Evolutionary conservation across 2,329 filamentous ascomycete species (phyloP), one percentile per base, ranked within the genome.

Genomic region (Cladobotryum mycophilum): DNA sequence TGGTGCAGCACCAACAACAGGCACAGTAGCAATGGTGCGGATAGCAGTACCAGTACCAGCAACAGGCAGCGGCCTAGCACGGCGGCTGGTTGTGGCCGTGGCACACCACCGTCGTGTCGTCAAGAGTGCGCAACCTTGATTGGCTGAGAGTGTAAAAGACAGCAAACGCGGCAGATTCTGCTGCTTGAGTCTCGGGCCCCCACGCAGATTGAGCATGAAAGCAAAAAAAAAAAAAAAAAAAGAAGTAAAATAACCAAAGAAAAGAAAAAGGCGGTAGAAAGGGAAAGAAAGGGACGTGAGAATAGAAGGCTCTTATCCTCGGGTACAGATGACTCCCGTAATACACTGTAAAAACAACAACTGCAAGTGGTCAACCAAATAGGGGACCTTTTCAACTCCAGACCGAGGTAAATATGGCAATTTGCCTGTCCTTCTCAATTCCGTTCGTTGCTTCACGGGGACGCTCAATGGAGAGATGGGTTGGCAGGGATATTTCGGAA

Each of bases 151-250:
- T 8, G 25, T 8, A 30, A 30, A 30, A 30, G 25, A 30, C 45
- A 43, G 37, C 44, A 42, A 47, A 43, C 46, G 34, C 37, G 47
- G 55, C 52, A 55, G 50, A 50, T 38, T 42, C 35, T 47, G 57
- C 48, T 37, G 52, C 44, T 40, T 48, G 35, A 48, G 47, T 36
- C 40, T 38, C 40, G 45, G 36, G 30, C 42, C 35, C 40, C 25
- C 45, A 42, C 12, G 33, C 35, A 55, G 25, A 30, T 45, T 41
- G 45, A 41, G 20, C 18, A 45, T 20, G 14, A 42, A 25, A 15
- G 36, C 13, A 22, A 47, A 13, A 25, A 25, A 35, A 18, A 47
- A 9, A 17, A 14, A 37, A 22, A 25, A 5, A 20, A 20, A 20
- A 5, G n/a, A n/a, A n/a, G n/a, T n/a, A n/a, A n/a, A n/a, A n/a